These are phyloP conservation scores for Puccinia polysora DNA, from an alignment of 1,284 basidiomycete genomes.

Conservation along the genomic window DNA sequence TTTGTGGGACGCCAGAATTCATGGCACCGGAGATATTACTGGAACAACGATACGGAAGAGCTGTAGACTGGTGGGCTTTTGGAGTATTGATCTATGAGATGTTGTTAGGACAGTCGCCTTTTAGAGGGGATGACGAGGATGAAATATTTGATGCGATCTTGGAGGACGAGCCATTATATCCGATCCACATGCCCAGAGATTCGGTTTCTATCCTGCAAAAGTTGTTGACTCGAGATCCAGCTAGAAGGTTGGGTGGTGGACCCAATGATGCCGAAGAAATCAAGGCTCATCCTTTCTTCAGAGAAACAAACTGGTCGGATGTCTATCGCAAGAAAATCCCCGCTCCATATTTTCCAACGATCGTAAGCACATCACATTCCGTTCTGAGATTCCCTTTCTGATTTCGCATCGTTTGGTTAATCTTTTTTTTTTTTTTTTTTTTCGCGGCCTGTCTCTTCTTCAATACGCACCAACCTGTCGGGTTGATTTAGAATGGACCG, in stretches of 20 bases:
- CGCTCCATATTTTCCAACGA: conserved; percentile 92
- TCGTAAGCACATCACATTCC: conserved; percentile 61
- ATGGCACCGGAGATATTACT: conserved; percentile 99
- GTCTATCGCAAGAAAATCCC: conserved; percentile 93
- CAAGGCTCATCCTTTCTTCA: conserved; percentile 96
- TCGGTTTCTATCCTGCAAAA: conserved; percentile 93
- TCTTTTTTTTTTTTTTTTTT: not conserved
- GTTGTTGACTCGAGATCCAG: conserved; percentile 90
- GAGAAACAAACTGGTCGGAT: conserved; percentile 94
- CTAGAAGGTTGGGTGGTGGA: conserved; percentile 84
- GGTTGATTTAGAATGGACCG: conserved; percentile 47
- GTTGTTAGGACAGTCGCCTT: conserved; percentile 96
- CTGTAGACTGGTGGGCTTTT: conserved; percentile 99
- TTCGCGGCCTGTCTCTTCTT: not conserved
- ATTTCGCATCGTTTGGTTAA: conserved; percentile 42
- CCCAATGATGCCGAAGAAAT: conserved; percentile 94
- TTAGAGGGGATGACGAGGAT: conserved; percentile 98
- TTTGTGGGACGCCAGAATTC: conserved; percentile 99
- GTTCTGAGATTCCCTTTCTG: conserved; percentile 53
- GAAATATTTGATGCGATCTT: conserved; percentile 99
- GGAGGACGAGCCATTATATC: conserved; percentile 96
- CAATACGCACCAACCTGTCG: not conserved
- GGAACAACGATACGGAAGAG: conserved; percentile 94
- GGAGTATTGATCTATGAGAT: conserved; percentile 98
- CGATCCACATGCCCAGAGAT: conserved; percentile 99